Evolutionary conservation across 257 asterid species (phyloP).

Genomic region (Fraxinus quadrangulata): DNA sequence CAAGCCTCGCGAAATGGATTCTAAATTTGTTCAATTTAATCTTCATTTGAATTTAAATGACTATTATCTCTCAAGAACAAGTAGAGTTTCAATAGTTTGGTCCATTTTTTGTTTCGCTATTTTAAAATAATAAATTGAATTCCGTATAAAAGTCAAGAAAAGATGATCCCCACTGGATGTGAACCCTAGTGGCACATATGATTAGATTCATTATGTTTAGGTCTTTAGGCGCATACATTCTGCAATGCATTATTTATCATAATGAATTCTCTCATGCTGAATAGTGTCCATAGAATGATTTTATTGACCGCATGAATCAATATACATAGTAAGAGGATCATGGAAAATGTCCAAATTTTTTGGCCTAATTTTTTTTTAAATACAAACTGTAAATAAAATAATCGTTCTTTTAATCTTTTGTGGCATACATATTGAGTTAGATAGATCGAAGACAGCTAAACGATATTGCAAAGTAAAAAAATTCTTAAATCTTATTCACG

Average conservation of each 20-base stretch:
- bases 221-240: not conserved
- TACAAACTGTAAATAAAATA: not conserved
- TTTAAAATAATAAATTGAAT: not conserved
- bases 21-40: too few relatives aligned
- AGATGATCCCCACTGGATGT: not conserved
- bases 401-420: not conserved
- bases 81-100: not conserved
- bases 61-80: too few relatives aligned
- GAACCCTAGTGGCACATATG: not conserved
- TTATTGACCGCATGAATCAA: not conserved
- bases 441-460: not conserved
- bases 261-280: not conserved
- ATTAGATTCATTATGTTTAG: not conserved
- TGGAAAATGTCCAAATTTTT: not conserved
- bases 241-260: not conserved
- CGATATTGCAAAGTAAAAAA: not conserved
- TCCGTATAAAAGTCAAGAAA: not conserved
- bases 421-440: not conserved
- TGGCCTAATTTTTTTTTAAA: too few relatives aligned
- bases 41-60: not conserved
- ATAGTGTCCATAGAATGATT: not conserved
- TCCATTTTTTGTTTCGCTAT: too few relatives aligned
- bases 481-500: not conserved
- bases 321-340: not conserved
- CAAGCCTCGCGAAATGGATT: too few relatives aligned